phyloP scores from a whole-genome alignment of 768 basidiomycete species.

The Calvatia gigantea region DNA sequence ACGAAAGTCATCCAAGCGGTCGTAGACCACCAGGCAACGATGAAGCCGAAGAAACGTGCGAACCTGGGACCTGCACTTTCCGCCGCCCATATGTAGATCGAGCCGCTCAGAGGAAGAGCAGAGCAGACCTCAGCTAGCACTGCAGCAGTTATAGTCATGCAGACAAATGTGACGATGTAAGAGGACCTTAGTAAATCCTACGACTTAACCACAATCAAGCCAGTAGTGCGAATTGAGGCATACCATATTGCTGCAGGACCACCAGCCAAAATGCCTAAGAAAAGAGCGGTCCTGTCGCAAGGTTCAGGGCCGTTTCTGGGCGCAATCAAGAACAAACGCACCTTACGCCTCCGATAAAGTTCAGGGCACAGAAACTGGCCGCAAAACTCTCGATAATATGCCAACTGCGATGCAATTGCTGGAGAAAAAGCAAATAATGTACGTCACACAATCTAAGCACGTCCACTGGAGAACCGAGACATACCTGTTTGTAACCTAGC shows the following conservation, averaged over 20 bases:
- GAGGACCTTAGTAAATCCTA: conserved; percentile 62
- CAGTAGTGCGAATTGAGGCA: background rate
- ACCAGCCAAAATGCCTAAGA: conserved; percentile 79
- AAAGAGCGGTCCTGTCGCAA: conserved; percentile 60
- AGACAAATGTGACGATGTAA: conserved; percentile 75
- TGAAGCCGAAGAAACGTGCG: conserved; percentile 81
- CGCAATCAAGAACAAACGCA: conserved; percentile 22
- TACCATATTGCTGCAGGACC: conserved; percentile 88
- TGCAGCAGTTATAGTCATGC: conserved; percentile 85
- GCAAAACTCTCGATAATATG: conserved; percentile 80
- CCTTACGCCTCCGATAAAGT: conserved; percentile 88
- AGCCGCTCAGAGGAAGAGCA: conserved; percentile 81
- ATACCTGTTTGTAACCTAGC: conserved; percentile 80
- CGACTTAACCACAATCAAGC: background rate
- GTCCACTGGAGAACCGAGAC: conserved; percentile 15
- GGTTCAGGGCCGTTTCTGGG: conserved; percentile 3
- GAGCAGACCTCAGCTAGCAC: conserved; percentile 91
- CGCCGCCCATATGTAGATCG: conserved; percentile 94
- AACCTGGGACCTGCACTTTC: conserved; percentile 88
- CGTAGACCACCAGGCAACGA: conserved; percentile 91
- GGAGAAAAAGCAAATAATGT: conserved; percentile 12
- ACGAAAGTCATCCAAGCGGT: conserved; percentile 97
- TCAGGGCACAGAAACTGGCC: conserved; percentile 84
- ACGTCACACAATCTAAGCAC: background rate
- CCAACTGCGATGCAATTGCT: conserved; percentile 90